Conservation (phyloP, 2,329 filamentous ascomycete species). For the Fusarium albidum region DNA sequence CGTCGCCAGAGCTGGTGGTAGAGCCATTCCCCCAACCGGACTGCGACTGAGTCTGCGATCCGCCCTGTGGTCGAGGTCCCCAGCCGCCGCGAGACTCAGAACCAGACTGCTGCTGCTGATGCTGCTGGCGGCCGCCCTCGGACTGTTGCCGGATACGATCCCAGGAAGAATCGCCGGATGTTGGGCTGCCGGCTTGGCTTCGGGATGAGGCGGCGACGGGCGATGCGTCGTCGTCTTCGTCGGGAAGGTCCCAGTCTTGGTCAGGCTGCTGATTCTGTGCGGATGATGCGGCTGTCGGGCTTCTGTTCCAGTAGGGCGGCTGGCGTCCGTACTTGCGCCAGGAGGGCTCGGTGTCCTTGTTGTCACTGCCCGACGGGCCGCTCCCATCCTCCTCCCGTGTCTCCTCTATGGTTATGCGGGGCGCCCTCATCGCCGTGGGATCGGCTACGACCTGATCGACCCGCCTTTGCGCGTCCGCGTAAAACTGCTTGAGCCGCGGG, state of each 20-base stretch:
- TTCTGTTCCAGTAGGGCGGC: slow-evolving; percentile 8
- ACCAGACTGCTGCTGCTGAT: slow-evolving; percentile 31
- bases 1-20: slow-evolving; percentile 34
- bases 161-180: slow-evolving; percentile 50
- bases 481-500: slow-evolving; percentile 34
- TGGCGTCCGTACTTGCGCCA: too few species aligned
- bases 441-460: slow-evolving; percentile 36
- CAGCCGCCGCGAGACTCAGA: slow-evolving; percentile 26
- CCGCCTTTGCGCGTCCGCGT: slow-evolving; percentile 35
- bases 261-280: slow-evolving; percentile 21
- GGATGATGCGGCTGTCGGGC: neutral
- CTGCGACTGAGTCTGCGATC: slow-evolving; percentile 24
- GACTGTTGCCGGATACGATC: slow-evolving; percentile 52
- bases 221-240: slow-evolving; percentile 53
- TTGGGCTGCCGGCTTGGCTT: slow-evolving; percentile 23
- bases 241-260: slow-evolving; percentile 38
- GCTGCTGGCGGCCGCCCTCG: slow-evolving; percentile 32
- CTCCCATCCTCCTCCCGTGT: slow-evolving; percentile 13
- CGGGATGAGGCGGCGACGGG: slow-evolving; percentile 48
- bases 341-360: neutral
- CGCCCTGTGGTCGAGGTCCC: slow-evolving; percentile 16
- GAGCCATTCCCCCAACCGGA: slow-evolving; percentile 42
- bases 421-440: slow-evolving; percentile 6
- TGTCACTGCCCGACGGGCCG: slow-evolving; percentile 10
- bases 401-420: slow-evolving; percentile 12